These are phyloP conservation scores for Candida pseudofarinosa DNA, from an alignment of 805 yeast genomes.

Conservation along the genomic window DNA sequence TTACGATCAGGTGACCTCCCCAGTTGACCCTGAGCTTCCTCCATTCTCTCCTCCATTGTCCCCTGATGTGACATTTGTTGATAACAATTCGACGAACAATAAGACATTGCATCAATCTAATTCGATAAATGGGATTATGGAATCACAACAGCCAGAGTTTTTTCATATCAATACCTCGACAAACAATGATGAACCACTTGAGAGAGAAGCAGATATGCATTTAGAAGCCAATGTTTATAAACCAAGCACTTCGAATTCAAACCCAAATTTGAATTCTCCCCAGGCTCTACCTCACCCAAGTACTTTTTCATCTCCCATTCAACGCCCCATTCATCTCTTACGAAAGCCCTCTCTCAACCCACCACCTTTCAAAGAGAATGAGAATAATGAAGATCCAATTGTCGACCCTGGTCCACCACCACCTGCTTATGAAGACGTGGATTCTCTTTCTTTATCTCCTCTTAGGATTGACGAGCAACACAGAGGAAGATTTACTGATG, in stretches of 20 bases:
- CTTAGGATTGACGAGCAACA: slow-evolving; percentile 15
- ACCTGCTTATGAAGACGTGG: slow-evolving; percentile 19
- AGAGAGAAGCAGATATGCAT: slow-evolving; percentile 37
- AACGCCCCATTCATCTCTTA: slow-evolving; percentile 50
- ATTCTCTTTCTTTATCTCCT: slow-evolving; percentile 17
- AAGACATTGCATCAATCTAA: not conserved
- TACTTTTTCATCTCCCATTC: slow-evolving; percentile 37
- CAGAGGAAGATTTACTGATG: slow-evolving; percentile 1
- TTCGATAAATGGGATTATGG: slow-evolving; percentile 15
- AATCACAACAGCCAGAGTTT: slow-evolving; percentile 13
- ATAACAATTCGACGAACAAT: not conserved
- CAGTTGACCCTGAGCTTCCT: slow-evolving; percentile 21
- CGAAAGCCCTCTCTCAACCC: slow-evolving; percentile 58
- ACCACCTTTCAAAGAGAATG: slow-evolving; percentile 51
- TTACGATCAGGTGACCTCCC: slow-evolving; percentile 37
- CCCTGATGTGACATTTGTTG: slow-evolving; percentile 39
- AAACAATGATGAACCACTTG: slow-evolving; percentile 31
- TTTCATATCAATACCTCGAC: slow-evolving; percentile 22
- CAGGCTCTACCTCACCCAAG: slow-evolving; percentile 55
- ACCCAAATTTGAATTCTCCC: slow-evolving; percentile 49
- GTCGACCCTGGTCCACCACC: slow-evolving; percentile 25
- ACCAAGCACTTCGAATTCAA: slow-evolving; percentile 42
- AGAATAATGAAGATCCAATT: not conserved
- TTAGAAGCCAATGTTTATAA: slow-evolving; percentile 47
- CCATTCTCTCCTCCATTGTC: slow-evolving; percentile 46